Evolutionary conservation across 78 protist genomes (phyloP).

Genomic region (Speleostelium caveatum): DNA sequence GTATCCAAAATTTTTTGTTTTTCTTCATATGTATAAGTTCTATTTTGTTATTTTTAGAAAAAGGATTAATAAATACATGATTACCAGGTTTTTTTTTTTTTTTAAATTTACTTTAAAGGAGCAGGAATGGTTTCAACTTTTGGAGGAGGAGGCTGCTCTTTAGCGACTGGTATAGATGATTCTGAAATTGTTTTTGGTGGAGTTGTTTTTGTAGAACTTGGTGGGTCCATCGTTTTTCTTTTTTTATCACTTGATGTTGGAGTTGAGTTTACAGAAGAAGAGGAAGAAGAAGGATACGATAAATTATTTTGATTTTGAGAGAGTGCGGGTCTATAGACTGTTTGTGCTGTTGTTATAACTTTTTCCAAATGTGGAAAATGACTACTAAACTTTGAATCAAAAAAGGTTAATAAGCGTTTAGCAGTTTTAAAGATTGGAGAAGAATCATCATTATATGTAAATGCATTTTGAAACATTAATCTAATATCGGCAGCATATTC

Average conservation of each 20-base stretch:
- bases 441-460: constrained; percentile 50
- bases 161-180: neutral
- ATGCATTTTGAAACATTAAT: constrained; percentile 77
- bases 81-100: too few species aligned
- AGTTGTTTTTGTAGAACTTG: neutral
- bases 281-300: too few species aligned
- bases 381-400: constrained; percentile 22
- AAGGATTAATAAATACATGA: too few species aligned
- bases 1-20: neutral
- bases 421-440: constrained; percentile 52
- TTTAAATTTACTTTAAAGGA: too few species aligned
- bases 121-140: too few species aligned
- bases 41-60: too few species aligned
- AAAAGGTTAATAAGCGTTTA: constrained; percentile 1
- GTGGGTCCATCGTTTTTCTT: neutral
- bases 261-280: neutral
- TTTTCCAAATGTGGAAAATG: constrained; percentile 51
- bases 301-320: too few species aligned
- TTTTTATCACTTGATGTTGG: neutral
- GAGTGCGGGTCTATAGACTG: too few species aligned
- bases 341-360: too few species aligned
- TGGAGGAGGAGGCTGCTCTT: neutral
- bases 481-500: constrained; percentile 72
- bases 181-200: neutral
- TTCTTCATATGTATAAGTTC: neutral